These are phyloP conservation scores for Puccinellia tenuiflora DNA, from an alignment of 176 grass and related monocot species.

Conservation along the genomic window DNA sequence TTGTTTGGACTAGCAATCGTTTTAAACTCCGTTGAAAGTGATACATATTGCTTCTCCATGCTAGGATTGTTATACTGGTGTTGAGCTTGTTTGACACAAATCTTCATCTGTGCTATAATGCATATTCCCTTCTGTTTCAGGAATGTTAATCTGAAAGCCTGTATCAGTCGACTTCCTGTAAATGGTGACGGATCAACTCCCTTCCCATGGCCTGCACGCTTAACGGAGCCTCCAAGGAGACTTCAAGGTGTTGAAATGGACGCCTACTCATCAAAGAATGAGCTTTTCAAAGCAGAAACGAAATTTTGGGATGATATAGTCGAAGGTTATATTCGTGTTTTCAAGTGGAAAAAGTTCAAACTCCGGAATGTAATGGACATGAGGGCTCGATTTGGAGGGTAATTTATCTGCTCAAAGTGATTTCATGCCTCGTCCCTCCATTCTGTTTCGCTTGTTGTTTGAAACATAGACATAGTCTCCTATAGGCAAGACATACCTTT, in stretches of 20 bases:
- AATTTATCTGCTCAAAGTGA: conserved; percentile 24
- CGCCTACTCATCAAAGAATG: conserved; percentile 72
- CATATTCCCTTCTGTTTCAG: conserved; percentile 30
- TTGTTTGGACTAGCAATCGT: neutral
- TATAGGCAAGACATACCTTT: neutral
- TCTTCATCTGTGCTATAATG: neutral
- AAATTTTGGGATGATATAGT: conserved; percentile 70
- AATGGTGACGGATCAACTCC: conserved; percentile 51
- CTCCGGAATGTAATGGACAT: conserved; percentile 92
- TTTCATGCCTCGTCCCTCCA: conserved; percentile 13
- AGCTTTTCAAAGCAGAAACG: conserved; percentile 84
- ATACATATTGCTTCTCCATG: neutral
- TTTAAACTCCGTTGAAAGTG: neutral
- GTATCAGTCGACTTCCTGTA: conserved; percentile 65
- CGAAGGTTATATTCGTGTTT: conserved; percentile 63
- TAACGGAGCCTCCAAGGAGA: conserved; percentile 68
- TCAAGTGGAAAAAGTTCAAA: conserved; percentile 72
- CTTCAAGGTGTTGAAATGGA: conserved; percentile 90
- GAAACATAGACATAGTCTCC: neutral
- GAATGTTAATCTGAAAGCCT: conserved; percentile 83
- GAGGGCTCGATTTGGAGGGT: conserved; percentile 97
- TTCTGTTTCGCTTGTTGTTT: neutral
- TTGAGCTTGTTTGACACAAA: conserved; percentile 5
- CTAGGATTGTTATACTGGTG: conserved; percentile 3
- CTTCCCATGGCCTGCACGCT: conserved; percentile 57